Evolutionary conservation across 371 early-diverging fungal genomes (phyloP), one percentile per base, ranked within the genome.

Genomic region (Polyrhizophydium stewartii): DNA sequence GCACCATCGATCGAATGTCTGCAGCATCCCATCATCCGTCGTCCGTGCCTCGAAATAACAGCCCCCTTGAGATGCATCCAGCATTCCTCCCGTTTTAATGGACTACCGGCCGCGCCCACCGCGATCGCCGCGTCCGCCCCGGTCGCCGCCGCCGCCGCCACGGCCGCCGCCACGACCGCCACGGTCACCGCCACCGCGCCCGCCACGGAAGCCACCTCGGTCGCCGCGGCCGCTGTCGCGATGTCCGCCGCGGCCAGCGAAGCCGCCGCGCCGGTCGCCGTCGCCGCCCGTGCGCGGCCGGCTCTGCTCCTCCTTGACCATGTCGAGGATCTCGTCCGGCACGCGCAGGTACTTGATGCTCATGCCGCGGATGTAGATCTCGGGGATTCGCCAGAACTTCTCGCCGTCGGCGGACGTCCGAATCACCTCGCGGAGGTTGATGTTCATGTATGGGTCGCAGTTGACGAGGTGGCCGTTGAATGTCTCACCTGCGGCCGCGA

Each of bases 401-500:
- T 94, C 91, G 28, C 96, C 94, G 68, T 94, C 94, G 40, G 94
- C 87, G 1, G 91, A 89, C 0, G 97, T 97, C 71, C 90, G 91
- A 62, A 96, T 94, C 27, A 96, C 97, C 74, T 97, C 96, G 60
- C 92, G 86, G 43, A 99, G 77, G 33, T 90, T 90, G 70, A 98
- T 71, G 76, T 99, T 99, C 99, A 98, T 99, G 85, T 89, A 97
- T 67, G 90, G 91, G 72, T 99, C 98, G 81, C 95, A 95, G 72
- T 87, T 90, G 60, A 92, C 92, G 71, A 99, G 87, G 77, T 92
- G 94, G 7, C 99, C 99, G 71, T 94, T 98, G 78, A 92, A 97
- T 25, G 97, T 94, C 70, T 96, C 95, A 67, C 98, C 80, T 79
- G 37, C 12, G 40, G n/a, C n/a, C n/a, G n/a, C n/a, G n/a, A n/a